Conservation (phyloP, 805 yeast species). For the Nakazawaea wyomingensis region DNA sequence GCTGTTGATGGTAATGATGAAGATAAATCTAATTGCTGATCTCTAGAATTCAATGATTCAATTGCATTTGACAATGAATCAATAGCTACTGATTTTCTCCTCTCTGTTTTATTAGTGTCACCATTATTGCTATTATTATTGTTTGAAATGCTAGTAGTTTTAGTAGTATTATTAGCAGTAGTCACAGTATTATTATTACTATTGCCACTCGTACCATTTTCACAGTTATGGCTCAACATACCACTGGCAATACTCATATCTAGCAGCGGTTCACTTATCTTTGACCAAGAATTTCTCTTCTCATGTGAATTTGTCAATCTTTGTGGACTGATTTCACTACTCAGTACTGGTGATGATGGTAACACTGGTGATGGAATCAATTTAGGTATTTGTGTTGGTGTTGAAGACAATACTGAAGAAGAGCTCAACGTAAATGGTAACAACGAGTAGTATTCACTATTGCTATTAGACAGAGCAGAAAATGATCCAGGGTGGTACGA, state of each 20-base stretch:
- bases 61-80: constrained; percentile 28
- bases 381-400: not conserved
- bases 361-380: constrained; percentile 1
- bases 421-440: constrained; percentile 18
- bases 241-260: constrained; percentile 20
- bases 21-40: not conserved
- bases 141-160: too few relatives aligned
- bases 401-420: not conserved
- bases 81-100: constrained; percentile 27
- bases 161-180: too few relatives aligned
- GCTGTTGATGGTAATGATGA: too few relatives aligned
- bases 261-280: constrained; percentile 26
- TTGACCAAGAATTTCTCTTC: constrained; percentile 24
- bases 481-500: constrained; percentile 70
- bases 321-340: not conserved
- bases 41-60: constrained; percentile 18
- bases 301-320: constrained; percentile 18
- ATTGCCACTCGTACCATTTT: not conserved
- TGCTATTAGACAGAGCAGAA: constrained; percentile 19
- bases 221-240: constrained; percentile 2
- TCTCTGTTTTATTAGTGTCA: constrained; percentile 17
- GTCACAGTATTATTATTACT: too few relatives aligned
- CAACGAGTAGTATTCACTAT: constrained; percentile 24
- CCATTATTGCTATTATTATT: not conserved
- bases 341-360: not conserved